Base-by-base conservation (phyloP, 148 eudicot species). In the Vaccinium darrowii region DNA sequence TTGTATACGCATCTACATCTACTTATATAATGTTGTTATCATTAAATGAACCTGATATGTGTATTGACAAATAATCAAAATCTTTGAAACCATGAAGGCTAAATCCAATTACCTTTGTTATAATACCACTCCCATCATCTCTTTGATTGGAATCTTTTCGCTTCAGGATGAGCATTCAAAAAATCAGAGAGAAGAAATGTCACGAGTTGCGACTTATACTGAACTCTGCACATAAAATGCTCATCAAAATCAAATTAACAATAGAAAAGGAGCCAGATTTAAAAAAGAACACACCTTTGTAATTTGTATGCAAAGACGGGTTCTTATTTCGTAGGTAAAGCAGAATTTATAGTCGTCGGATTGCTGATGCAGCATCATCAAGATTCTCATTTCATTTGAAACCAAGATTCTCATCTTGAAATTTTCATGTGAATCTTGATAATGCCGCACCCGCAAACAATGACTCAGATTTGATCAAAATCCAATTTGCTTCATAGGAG, bases 331-430 rank as follows among this genome's bases (percentile, higher is more conserved):
- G 19, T 75, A 3, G 27, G 25, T 76, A 25, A 12, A 21, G 30
- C 8, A 10, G 15, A 50, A 16, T 27, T 12, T 81, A 81, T 50
- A 81, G 84, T 27, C 43, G 19, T 81, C 7, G 60, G 62, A 27
- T 81, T 81, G 83, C 83, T 33, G 84, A 69, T 82, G 84, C 84
- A 82, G 84, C 84, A 82, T 82, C 84, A 82, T 82, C 84, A 82
- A 69, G 84, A 82, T 82, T 82, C 84, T 50, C 84, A 82, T 30
- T 19, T 69, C 30, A 16, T 27, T 27, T 27, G 30, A 14, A 69
- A 12, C 15, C 74, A 30, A 69, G 74, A 69, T 27, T 69, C 16
- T 30, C 43, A 69, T 12, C 16, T 27, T 12, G 43, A 30, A 69
- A 49, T 82, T 65, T 69, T 21, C 60, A 69, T 67, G 84, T 82